Base-by-base conservation (phyloP, 78 protist species). In the Isochrysis galbana region DNA sequence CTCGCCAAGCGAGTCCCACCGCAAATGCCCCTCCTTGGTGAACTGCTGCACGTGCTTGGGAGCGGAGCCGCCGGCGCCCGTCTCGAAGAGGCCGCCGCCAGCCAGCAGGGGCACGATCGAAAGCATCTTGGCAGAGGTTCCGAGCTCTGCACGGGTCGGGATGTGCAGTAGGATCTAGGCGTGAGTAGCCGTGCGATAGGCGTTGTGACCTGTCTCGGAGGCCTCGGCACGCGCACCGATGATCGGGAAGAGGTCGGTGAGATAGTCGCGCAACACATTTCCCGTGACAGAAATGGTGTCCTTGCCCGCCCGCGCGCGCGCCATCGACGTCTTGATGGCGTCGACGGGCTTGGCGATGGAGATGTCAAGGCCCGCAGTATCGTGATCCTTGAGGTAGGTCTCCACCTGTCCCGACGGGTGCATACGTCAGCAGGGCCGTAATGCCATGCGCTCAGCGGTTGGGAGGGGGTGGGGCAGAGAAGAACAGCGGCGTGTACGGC, bases 1-100 rank as follows among this genome's bases (percentile, higher is more conserved):
- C 94, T 92, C 94, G 41, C 94, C 94, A 23, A 92, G 94, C 48
- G 91, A 87, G 87, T 92, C 94, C 94, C 91, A 92, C 51, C 94
- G 90, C 83, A 83, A 61, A 69, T 83, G 94, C 48, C 72, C 51
- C 69, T 86, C 94, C 67, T 87, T 25, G 19, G 72, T 74, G 51
- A 92, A 92, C 88, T 92, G 94, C 91, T 80, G 83, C 47, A 91
- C 91, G 69, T 83, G 93, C 91, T 80, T 80, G 5, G 93, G 93
- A 38, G 93, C 90, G 25, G 93, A 91, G 86, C 70, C 84, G 23
- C 91, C 91, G 47, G 91, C 91, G 55, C 91, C 91, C 39, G 91
- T 89, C 80, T 89, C 91, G 82, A 67, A 89, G 54, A 89, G 74
- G 23, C 83, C 74, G 34, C 94, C 94, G 78, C 94, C 94, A 17